Conservation (phyloP, 1,139 yeast species). For the Blastobotrys capitulatus region DNA sequence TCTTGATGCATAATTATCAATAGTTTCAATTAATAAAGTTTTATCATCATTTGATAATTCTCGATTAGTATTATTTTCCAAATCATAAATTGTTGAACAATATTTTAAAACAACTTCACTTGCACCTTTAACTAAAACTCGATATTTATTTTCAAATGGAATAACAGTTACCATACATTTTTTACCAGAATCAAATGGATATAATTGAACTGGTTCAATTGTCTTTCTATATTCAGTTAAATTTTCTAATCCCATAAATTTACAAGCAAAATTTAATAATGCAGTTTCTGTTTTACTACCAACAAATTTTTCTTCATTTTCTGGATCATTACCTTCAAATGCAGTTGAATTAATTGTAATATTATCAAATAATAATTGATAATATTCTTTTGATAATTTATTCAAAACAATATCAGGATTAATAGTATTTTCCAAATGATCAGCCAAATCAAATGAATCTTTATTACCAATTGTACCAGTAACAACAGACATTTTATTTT, state of each 20-base stretch:
- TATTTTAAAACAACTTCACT: conserved; percentile 74
- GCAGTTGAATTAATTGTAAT: conserved; percentile 82
- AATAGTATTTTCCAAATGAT: conserved; percentile 12
- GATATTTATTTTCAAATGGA: conserved; percentile 37
- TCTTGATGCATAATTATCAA: conserved; percentile 61
- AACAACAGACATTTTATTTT: conserved; percentile 86
- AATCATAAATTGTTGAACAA: conserved; percentile 38
- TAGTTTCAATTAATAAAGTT: conserved; percentile 38
- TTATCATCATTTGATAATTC: conserved; percentile 34
- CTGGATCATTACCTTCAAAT: conserved; percentile 52
- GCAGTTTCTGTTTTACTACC: conserved; percentile 98
- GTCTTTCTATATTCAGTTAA: conserved; percentile 38
- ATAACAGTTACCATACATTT: conserved; percentile 88
- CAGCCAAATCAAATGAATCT: conserved; percentile 33
- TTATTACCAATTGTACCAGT: conserved; percentile 56
- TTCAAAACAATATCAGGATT: conserved; percentile 28
- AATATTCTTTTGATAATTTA: conserved; percentile 30
- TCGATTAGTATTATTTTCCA: conserved; percentile 29
- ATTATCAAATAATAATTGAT: conserved; percentile 50
- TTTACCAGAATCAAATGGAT: conserved; percentile 89
- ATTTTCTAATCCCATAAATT: conserved; percentile 45
- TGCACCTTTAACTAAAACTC: conserved; percentile 85
- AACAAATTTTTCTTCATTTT: conserved; percentile 44
- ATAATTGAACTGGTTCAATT: conserved; percentile 53
- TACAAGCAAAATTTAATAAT: conserved; percentile 60